Conservation (phyloP, 495 filamentous ascomycete species). For the Aspergillus indologenus region DNA sequence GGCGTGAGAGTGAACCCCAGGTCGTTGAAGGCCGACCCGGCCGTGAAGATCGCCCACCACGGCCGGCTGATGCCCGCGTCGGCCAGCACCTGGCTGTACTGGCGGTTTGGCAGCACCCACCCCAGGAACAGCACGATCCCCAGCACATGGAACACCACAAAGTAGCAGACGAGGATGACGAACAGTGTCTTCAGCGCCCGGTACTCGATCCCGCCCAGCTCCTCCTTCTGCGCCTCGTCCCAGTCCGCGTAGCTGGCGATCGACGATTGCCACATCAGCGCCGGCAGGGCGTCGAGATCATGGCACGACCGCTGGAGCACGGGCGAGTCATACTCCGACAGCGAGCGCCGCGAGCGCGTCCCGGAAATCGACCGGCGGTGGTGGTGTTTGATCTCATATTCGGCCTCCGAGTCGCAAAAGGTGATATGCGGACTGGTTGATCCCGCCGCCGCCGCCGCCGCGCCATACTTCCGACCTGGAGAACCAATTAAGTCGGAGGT, state of each 20-base stretch:
- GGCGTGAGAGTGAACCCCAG: constrained; percentile 77
- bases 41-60: constrained; percentile 85
- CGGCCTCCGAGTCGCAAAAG: constrained; percentile 33
- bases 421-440: constrained; percentile 46
- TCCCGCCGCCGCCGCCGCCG: not conserved
- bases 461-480: constrained; percentile 5
- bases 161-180: constrained; percentile 67
- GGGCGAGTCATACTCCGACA: constrained; percentile 34
- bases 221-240: constrained; percentile 72
- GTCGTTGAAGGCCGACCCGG: constrained; percentile 78
- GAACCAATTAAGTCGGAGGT: not conserved
- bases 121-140: constrained; percentile 62
- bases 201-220: constrained; percentile 89
- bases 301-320: not conserved
- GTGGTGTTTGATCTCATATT: constrained; percentile 11
- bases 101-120: constrained; percentile 61
- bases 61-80: constrained; percentile 50
- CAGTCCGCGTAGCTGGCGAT: constrained; percentile 24
- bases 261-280: constrained; percentile 20
- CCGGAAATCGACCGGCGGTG: constrained; percentile 11
- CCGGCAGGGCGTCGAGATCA: constrained; percentile 11
- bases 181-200: constrained; percentile 75
- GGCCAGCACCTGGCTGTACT: constrained; percentile 53
- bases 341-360: constrained; percentile 9
- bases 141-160: constrained; percentile 62